A percentile compares a stretch with the other conserved stretches of the same genome.
phyloP scores from a whole-genome alignment of 192 early-diverging fungal genomes.

The Coemansia sp. region DNA sequence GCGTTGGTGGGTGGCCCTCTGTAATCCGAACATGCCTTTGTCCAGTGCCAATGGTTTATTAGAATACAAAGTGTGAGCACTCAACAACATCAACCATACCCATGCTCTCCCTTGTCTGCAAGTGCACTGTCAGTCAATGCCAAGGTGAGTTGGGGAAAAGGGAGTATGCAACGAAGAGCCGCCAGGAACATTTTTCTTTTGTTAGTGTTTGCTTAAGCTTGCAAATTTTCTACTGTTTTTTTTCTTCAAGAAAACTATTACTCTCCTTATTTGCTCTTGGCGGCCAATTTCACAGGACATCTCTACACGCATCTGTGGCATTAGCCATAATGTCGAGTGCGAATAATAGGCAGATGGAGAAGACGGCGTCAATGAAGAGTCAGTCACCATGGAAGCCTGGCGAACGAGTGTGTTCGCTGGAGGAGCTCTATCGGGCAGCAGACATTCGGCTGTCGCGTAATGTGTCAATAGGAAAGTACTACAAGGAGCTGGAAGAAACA shows the following conservation, averaged over 20 bases:
- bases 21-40: neutral
- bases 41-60: neutral
- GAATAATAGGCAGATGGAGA: neutral
- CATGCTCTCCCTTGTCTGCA: neutral
- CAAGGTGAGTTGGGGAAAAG: neutral
- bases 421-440: constrained; percentile 41
- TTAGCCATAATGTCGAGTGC: constrained; percentile 4
- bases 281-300: neutral
- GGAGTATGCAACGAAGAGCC: neutral
- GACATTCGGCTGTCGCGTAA: constrained; percentile 36
- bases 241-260: too few species aligned
- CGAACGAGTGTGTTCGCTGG: constrained; percentile 45
- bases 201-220: constrained; percentile 3
- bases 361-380: constrained; percentile 8
- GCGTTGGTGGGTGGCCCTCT: neutral
- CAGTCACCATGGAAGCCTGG: constrained; percentile 35
- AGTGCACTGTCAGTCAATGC: neutral
- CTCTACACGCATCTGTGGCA: neutral
- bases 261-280: neutral
- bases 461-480: constrained; percentile 40
- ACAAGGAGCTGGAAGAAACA: constrained; percentile 43
- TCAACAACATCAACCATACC: neutral
- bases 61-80: neutral
- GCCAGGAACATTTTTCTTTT: neutral
- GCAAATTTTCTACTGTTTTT: neutral